Base-by-base conservation (phyloP, 768 basidiomycete species). In the Kwoniella europaea region DNA sequence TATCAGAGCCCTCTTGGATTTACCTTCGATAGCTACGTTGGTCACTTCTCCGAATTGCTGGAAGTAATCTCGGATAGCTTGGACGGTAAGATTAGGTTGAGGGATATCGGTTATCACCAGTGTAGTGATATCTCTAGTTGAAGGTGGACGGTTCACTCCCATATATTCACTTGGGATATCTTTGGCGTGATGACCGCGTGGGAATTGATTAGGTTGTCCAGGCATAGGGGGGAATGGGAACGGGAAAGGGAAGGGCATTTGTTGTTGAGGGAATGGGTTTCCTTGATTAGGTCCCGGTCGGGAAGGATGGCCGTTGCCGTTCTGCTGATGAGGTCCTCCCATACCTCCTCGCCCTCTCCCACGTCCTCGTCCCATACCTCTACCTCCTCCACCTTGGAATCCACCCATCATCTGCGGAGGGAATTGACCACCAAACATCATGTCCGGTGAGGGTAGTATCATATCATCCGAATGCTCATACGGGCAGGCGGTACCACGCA, bases 81-180 rank as follows among this genome's bases (percentile, higher is more conserved):
- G 90, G 15, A 93, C 88, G 15, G 88, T 88, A 52, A 96, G 87
- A 74, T 91, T 90, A 71, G 92, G 90, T 61, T 90, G 88, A 0
- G 95, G 95, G 67, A 98, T 95, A 85, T 94, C 94, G 84, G 97
- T 93, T 44, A 98, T 91, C 15, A 97, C 93, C 22, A 98, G 86
- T 0, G 84, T 83, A 1, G 67, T 77, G 9, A 68, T 63, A 18
- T 69, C 71, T 16, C 80, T 75, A 20, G 78, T 76, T 22, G 73
- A 64, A 9, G 84, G 82, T 0, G 82, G 84, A 68, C 70, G 72
- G 46, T 74, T 78, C 9, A 71, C 67, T 27, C 80, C 80, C 71
- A 67, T 73, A 67, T 74, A 80, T 43, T 79, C 69, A 58, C 56
- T 84, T 90, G 91, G 82, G 89, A 89, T 29, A 88, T 88, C 68